These are phyloP conservation scores for Kokia cookei DNA, from an alignment of 441 rosid species.

Conservation along the genomic window DNA sequence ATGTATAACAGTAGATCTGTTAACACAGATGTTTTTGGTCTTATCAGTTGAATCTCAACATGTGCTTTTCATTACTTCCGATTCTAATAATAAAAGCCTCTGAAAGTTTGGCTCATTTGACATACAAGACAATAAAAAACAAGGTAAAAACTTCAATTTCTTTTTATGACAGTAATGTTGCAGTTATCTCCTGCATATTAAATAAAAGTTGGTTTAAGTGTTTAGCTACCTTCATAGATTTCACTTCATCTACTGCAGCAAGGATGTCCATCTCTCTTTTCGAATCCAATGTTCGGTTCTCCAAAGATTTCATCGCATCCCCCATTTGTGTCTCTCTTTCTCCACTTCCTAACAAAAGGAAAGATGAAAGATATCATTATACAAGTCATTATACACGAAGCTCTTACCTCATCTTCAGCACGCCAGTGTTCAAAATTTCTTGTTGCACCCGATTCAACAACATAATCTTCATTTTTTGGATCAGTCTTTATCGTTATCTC, in stretches of 20 bases:
- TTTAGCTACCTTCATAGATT: constrained; percentile 67
- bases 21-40: not conserved
- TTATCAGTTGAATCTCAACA: not conserved
- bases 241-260: constrained; percentile 91
- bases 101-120: not conserved
- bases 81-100: not conserved
- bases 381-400: not conserved
- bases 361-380: not conserved
- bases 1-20: not conserved
- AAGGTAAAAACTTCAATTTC: not conserved
- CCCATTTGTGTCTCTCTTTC: constrained; percentile 53
- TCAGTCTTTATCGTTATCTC: constrained; percentile 83
- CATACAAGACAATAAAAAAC: not conserved
- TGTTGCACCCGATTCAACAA: constrained; percentile 73
- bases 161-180: not conserved
- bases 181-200: not conserved
- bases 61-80: not conserved
- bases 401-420: constrained; percentile 64
- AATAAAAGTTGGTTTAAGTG: not conserved
- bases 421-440: constrained; percentile 90
- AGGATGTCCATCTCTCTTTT: constrained; percentile 89
- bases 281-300: constrained; percentile 78
- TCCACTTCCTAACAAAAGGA: constrained; percentile 40
- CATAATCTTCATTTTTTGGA: constrained; percentile 77
- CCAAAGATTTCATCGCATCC: constrained; percentile 87